Percentiles rank a stretch among this genome's conserved stretches.
Conservation (phyloP, 2,329 filamentous ascomycete genomes). For the Rhytidhysteron rufulum region DNA sequence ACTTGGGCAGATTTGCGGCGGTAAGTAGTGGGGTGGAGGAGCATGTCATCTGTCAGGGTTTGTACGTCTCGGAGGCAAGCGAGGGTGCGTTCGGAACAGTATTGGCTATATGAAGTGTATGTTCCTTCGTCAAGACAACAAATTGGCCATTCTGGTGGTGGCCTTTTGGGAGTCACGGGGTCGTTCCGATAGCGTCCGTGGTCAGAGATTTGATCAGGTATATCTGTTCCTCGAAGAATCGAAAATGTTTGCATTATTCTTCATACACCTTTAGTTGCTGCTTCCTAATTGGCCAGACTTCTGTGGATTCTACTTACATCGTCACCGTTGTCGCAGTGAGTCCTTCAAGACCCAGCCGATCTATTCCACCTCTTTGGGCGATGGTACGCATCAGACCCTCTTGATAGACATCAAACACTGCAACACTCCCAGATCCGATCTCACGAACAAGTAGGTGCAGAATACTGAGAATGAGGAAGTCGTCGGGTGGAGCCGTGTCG, state of each 20-base stretch:
- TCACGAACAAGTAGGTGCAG: conserved; percentile 29
- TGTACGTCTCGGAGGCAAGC: too few species aligned
- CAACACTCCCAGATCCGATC: conserved; percentile 23
- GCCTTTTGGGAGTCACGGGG: conserved; percentile 3
- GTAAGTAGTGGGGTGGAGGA: too few species aligned
- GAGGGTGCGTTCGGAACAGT: too few species aligned
- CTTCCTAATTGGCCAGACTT: too few species aligned
- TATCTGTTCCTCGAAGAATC: conserved; percentile 17
- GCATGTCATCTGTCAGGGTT: too few species aligned
- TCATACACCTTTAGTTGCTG: too few species aligned
- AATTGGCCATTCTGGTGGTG: conserved; percentile 19
- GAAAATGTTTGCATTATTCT: conserved; percentile 23
- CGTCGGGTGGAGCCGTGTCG: conserved; percentile 16
- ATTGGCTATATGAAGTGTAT: too few species aligned
- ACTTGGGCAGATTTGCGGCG: too few species aligned
- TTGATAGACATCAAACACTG: conserved; percentile 26
- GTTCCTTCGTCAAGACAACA: too few species aligned
- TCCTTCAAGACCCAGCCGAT: conserved; percentile 12
- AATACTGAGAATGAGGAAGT: conserved; percentile 29
- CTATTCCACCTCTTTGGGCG: conserved; percentile 20
- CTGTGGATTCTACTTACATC: too few species aligned
- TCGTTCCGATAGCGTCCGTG: conserved; percentile 11
- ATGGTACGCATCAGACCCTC: conserved; percentile 25
- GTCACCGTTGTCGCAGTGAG: conserved; percentile 21
- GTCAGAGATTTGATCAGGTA: conserved; percentile 15